Conservation (phyloP, 768 basidiomycete genomes). For the Pulveroboletus sp. region DNA sequence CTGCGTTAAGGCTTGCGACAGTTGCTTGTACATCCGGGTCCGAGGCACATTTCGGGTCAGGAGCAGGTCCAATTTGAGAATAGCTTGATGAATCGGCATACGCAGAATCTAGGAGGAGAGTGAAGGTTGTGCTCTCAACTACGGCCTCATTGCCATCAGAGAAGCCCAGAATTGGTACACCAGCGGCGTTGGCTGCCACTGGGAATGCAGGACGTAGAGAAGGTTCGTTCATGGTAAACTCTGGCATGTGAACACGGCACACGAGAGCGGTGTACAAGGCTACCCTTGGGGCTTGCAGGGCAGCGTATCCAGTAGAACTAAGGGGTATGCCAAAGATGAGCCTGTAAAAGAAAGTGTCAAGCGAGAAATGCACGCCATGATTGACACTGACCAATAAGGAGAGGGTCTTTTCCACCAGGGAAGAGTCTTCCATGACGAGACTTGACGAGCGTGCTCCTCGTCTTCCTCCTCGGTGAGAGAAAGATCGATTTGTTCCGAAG, state of each 20-base stretch:
- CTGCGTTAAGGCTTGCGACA: constrained; percentile 59
- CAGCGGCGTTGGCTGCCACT: not conserved
- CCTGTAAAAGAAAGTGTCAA: constrained; percentile 31
- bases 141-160: not conserved
- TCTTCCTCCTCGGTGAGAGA: constrained; percentile 21
- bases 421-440: constrained; percentile 26
- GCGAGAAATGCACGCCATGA: not conserved
- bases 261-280: constrained; percentile 71
- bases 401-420: constrained; percentile 80
- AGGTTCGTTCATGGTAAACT: constrained; percentile 32
- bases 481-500: constrained; percentile 4
- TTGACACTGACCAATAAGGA: constrained; percentile 55
- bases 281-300: constrained; percentile 64
- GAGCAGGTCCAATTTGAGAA: not conserved
- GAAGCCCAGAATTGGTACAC: not conserved
- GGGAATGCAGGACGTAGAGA: not conserved
- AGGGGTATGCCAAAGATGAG: constrained; percentile 51
- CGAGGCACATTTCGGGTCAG: constrained; percentile 43
- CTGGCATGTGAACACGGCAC: constrained; percentile 62
- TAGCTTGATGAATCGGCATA: not conserved
- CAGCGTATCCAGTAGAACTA: constrained; percentile 47
- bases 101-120: constrained; percentile 3
- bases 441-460: constrained; percentile 26
- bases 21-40: constrained; percentile 74
- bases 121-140: not conserved